phyloP scores from a whole-genome alignment of 202 grass and related monocot species.

The Alloteropsis angusta region DNA sequence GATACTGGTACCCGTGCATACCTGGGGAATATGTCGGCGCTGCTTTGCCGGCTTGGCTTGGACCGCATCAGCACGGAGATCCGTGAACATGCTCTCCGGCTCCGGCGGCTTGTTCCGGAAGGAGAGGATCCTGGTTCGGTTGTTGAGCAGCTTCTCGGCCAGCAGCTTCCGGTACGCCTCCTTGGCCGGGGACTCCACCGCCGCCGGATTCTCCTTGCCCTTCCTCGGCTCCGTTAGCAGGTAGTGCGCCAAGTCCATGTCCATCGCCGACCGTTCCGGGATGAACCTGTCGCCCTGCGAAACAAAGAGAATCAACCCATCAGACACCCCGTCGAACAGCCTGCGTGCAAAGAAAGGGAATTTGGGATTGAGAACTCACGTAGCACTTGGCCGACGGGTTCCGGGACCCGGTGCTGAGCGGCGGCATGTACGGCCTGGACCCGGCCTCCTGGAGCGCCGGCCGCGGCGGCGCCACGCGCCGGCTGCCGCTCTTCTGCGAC shows the following conservation, averaged over 20 bases:
- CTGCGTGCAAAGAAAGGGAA: not conserved
- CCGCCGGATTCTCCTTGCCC: constrained; percentile 74
- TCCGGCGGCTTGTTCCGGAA: constrained; percentile 75
- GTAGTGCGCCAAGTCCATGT: constrained; percentile 88
- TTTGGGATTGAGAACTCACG: constrained; percentile 25
- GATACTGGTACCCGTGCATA: not conserved
- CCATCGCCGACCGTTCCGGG: constrained; percentile 68
- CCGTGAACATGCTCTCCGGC: constrained; percentile 14
- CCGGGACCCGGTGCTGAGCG: constrained; percentile 42
- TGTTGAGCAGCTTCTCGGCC: constrained; percentile 71
- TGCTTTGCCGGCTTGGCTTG: constrained; percentile 54
- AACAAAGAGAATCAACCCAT: not conserved
- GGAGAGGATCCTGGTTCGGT: constrained; percentile 68
- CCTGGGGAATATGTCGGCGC: constrained; percentile 62
- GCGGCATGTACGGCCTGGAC: constrained; percentile 55
- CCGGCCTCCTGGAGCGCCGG: constrained; percentile 54
- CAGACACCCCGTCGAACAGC: constrained; percentile 20
- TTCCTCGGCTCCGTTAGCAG: constrained; percentile 67
- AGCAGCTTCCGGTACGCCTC: constrained; percentile 78
- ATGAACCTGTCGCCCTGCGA: constrained; percentile 92
- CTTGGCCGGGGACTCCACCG: constrained; percentile 44
- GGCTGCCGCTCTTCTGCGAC: constrained; percentile 34
- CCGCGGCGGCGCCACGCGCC: constrained; percentile 17
- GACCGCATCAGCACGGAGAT: constrained; percentile 23
- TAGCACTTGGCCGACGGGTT: constrained; percentile 50